Percentiles rank a stretch among this genome's conserved stretches.
Conservation (phyloP, 2,329 filamentous ascomycete species). For the Calonectria hawksworthii region DNA sequence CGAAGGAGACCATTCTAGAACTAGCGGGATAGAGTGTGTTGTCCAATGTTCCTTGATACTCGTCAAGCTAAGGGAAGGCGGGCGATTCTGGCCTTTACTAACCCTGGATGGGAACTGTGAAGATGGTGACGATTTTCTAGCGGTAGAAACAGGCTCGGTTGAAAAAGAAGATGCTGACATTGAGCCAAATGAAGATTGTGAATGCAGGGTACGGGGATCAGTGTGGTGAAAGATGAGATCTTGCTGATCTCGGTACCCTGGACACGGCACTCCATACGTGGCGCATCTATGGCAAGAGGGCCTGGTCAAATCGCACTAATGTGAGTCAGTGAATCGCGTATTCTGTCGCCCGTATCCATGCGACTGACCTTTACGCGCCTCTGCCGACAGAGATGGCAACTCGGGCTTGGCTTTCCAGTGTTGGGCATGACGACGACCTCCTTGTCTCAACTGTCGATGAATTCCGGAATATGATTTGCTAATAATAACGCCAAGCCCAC, state of each 20-base stretch:
- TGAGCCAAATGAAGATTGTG: too few species aligned
- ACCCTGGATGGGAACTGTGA: background rate
- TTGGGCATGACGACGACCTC: background rate
- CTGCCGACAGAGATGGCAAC: background rate
- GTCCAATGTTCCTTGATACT: background rate
- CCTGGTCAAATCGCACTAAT: background rate
- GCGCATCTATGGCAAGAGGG: background rate
- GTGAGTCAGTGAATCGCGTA: background rate
- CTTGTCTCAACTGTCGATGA: background rate
- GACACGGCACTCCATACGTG: background rate
- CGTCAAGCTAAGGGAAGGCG: background rate
- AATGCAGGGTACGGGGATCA: background rate
- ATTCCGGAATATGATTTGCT: too few species aligned
- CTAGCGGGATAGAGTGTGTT: background rate
- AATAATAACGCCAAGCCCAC: too few species aligned
- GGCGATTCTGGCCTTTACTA: too few species aligned
- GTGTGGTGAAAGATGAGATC: background rate
- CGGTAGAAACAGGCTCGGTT: background rate
- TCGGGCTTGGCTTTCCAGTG: background rate
- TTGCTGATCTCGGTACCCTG: background rate
- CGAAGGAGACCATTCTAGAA: background rate
- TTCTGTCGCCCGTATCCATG: too few species aligned
- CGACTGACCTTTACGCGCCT: background rate
- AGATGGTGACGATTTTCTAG: too few species aligned
- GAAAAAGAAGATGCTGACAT: background rate